Percentiles rank a stretch among this genome's conserved stretches.
Conservation (phyloP, 2,329 filamentous ascomycete genomes). For the Pseudogymnoascus sp. region DNA sequence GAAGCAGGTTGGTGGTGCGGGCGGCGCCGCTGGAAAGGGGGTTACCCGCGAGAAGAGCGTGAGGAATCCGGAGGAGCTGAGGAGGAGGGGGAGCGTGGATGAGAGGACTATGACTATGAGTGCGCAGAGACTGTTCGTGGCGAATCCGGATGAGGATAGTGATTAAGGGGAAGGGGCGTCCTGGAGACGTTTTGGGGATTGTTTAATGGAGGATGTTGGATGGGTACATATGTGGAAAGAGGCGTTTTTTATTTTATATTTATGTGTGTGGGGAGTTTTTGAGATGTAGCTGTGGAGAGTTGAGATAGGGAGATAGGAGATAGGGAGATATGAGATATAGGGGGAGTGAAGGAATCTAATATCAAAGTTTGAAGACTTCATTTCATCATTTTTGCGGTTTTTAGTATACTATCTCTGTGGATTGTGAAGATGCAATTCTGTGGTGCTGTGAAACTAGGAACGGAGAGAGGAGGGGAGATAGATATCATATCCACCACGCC, state of each 20-base stretch:
- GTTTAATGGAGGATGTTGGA: neutral
- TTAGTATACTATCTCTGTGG: too few relatives aligned
- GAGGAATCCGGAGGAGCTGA: slow-evolving; percentile 63
- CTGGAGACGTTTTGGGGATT: neutral
- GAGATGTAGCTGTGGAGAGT: neutral
- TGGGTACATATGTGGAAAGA: neutral
- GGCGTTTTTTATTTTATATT: neutral
- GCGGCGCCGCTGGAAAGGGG: too few relatives aligned
- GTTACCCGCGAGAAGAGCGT: slow-evolving; percentile 57
- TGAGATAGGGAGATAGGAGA: too few relatives aligned
- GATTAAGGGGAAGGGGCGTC: slow-evolving; percentile 21
- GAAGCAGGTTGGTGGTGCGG: slow-evolving; percentile 48
- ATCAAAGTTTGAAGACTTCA: neutral
- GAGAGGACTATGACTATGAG: slow-evolving; percentile 60
- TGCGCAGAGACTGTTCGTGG: slow-evolving; percentile 68
- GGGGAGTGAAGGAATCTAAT: neutral
- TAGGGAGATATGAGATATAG: neutral
- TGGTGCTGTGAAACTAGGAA: too few relatives aligned
- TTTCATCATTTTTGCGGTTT: too few relatives aligned
- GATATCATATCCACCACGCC: too few relatives aligned
- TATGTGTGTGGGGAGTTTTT: too few relatives aligned
- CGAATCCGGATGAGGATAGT: slow-evolving; percentile 59
- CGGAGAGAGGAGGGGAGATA: too few relatives aligned
- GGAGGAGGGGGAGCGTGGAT: slow-evolving; percentile 72
- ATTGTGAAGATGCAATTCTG: too few relatives aligned